Evolutionary conservation across 306 rosid genomes (phyloP).

Genomic region (Adenanthera pavonina): DNA sequence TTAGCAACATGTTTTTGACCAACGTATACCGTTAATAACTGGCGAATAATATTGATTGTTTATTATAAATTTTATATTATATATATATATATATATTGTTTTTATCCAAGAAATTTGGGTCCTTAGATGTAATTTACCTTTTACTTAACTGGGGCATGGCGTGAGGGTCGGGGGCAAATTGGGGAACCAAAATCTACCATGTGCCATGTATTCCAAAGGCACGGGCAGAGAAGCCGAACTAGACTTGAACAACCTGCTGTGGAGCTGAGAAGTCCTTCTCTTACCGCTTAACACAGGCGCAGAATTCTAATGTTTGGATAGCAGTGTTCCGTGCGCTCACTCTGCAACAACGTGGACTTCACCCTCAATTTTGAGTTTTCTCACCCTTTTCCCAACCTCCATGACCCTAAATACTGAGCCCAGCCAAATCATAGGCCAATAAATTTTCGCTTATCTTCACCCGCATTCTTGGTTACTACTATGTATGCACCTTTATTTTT

Average conservation of each 20-base stretch:
- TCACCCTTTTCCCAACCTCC: neutral
- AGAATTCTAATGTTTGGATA: neutral
- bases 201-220: neutral
- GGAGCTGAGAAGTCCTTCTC: neutral
- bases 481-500: slow-evolving; percentile 23
- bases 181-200: neutral
- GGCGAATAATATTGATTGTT: too few relatives aligned
- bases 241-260: neutral
- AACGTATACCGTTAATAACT: too few relatives aligned
- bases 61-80: too few relatives aligned
- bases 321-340: neutral
- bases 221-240: neutral
- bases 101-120: neutral
- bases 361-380: neutral
- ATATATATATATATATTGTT: too few relatives aligned
- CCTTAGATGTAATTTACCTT: neutral
- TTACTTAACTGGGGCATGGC: neutral
- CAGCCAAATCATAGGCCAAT: slow-evolving; percentile 4
- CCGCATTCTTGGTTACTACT: slow-evolving; percentile 41
- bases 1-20: too few relatives aligned
- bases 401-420: neutral
- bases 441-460: slow-evolving; percentile 25
- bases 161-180: neutral
- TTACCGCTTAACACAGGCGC: neutral
- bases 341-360: neutral